These are phyloP conservation scores for Aspergillus clavatus DNA, from an alignment of 2,329 filamentous ascomycete species.

Conservation along the genomic window DNA sequence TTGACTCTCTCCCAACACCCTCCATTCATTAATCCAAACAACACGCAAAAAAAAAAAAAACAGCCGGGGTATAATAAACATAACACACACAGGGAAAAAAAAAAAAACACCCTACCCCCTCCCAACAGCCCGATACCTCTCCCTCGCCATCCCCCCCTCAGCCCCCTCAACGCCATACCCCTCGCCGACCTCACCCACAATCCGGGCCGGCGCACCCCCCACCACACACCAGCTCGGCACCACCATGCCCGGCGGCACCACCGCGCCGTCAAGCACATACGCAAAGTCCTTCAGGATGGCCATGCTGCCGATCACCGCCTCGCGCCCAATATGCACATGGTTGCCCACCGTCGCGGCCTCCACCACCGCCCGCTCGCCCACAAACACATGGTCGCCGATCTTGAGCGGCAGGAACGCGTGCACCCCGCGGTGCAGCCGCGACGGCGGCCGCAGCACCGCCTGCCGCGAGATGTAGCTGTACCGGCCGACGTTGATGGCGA, in stretches of 20 bases:
- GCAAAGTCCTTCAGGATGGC: conserved; percentile 93
- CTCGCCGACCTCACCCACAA: conserved; percentile 68
- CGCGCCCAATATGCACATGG: conserved; percentile 78
- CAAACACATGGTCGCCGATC: conserved; percentile 90
- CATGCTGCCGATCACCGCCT: conserved; percentile 76
- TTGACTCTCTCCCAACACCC: too few relatives aligned
- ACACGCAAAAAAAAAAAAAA: not conserved
- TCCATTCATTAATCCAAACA: too few relatives aligned
- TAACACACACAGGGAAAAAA: conserved; percentile 6
- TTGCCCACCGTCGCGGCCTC: conserved; percentile 78
- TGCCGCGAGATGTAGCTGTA: conserved; percentile 84
- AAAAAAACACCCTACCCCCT: conserved; percentile 14
- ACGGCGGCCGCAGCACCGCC: conserved; percentile 75
- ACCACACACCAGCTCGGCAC: conserved; percentile 89
- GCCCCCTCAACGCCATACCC: conserved; percentile 45
- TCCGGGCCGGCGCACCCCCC: conserved; percentile 72
- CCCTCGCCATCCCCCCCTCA: conserved; percentile 41
- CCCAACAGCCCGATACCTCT: conserved; percentile 39
- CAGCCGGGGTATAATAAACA: conserved; percentile 17
- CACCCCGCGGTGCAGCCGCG: conserved; percentile 69
- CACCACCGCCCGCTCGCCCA: conserved; percentile 69
- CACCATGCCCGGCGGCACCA: conserved; percentile 83
- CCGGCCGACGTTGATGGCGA: conserved; percentile 76
- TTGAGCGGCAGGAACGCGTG: conserved; percentile 71
- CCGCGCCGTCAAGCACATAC: conserved; percentile 74